Percentiles rank a stretch among this genome's conserved stretches.
Conservation (phyloP, 2,329 filamentous ascomycete species). For the Didymella pinodella region DNA sequence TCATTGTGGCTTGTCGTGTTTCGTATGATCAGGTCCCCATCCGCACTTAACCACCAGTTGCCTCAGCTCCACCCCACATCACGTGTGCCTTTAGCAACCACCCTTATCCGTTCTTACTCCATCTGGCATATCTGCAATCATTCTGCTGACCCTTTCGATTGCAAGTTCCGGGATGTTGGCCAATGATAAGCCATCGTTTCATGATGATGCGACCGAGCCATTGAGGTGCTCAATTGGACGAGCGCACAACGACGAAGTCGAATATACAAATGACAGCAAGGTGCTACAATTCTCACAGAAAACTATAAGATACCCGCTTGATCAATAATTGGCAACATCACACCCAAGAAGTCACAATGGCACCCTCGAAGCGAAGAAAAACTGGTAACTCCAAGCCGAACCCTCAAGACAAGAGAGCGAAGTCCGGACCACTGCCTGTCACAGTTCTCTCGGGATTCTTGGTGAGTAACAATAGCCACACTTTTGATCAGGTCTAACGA, state of each 20-base stretch:
- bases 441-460: slow-evolving; percentile 69
- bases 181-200: slow-evolving; percentile 20
- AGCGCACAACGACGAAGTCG: slow-evolving; percentile 27
- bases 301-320: neutral
- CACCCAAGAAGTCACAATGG: slow-evolving; percentile 22
- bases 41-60: neutral
- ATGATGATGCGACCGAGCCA: slow-evolving; percentile 42
- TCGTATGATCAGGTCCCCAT: neutral
- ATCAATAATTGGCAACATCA: neutral
- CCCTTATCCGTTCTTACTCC: neutral
- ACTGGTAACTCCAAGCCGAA: slow-evolving; percentile 21
- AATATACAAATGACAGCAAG: slow-evolving; percentile 31
- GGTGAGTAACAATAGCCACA: slow-evolving; percentile 43
- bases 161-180: neutral
- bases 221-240: slow-evolving; percentile 44
- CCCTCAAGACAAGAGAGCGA: slow-evolving; percentile 18
- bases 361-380: slow-evolving; percentile 33
- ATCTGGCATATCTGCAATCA: neutral
- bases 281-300: neutral
- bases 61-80: neutral
- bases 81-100: neutral
- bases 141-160: neutral
- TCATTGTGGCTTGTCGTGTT: neutral
- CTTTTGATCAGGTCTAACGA: slow-evolving; percentile 8
- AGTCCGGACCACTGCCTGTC: slow-evolving; percentile 59